Evolutionary conservation across 164 flowering plant species (phyloP).

Genomic region (Chloranthus sessilifolius): DNA sequence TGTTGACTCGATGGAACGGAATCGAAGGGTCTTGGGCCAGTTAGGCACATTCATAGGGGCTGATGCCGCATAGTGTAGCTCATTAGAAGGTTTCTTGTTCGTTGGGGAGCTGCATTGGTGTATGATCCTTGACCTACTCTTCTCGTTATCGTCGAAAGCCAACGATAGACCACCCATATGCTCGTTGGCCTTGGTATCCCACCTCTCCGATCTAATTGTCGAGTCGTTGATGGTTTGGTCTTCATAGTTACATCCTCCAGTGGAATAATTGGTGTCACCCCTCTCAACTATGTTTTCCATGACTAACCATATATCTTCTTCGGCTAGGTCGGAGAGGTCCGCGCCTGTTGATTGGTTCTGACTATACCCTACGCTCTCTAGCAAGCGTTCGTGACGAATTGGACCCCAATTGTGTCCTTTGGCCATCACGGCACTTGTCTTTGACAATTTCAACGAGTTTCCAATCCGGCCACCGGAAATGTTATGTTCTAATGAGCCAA

Average conservation of each 20-base stretch:
- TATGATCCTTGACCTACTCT: constrained; percentile 44
- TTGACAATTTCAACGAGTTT: neutral
- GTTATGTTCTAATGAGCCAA: neutral
- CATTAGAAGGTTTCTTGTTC: constrained; percentile 21
- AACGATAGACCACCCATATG: constrained; percentile 70
- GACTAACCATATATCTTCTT: constrained; percentile 31
- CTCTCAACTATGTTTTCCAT: constrained; percentile 9
- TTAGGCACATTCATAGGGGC: constrained; percentile 90
- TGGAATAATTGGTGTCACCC: neutral
- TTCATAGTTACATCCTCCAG: neutral
- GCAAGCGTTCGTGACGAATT: constrained; percentile 15
- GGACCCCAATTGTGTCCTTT: constrained; percentile 20
- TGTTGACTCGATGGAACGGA: constrained; percentile 63
- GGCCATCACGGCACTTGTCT: constrained; percentile 12
- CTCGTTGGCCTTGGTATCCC: constrained; percentile 5
- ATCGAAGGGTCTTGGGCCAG: constrained; percentile 68
- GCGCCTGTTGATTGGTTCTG: constrained; percentile 2
- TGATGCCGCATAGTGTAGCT: constrained; percentile 54
- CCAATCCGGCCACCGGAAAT: constrained; percentile 2
- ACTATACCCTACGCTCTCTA: constrained; percentile 11
- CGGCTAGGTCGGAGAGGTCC: constrained; percentile 21
- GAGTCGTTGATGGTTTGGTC: neutral
- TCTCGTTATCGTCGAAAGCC: constrained; percentile 50
- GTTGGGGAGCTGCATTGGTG: constrained; percentile 45
- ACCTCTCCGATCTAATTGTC: neutral